Conservation (phyloP, 176 grass and related monocot species). For the Oryza brachyantha region DNA sequence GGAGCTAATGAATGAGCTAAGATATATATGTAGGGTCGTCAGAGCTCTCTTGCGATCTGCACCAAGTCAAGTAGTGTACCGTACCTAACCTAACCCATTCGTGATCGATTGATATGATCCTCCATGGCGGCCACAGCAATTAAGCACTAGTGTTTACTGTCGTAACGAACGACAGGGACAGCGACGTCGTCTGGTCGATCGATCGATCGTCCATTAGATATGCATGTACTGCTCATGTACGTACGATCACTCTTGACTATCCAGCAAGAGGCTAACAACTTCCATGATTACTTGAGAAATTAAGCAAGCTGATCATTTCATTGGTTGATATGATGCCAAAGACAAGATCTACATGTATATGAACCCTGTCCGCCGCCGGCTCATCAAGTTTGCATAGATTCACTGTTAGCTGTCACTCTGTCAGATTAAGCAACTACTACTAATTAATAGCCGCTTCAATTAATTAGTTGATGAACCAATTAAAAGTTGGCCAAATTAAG, state of each 20-base stretch:
- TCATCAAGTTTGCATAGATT: too few relatives aligned
- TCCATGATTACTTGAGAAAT: neutral
- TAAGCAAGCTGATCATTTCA: too few relatives aligned
- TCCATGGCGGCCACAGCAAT: neutral
- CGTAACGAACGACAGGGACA: neutral
- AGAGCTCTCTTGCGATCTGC: neutral
- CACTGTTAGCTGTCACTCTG: neutral
- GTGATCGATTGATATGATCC: neutral
- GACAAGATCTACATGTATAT: neutral
- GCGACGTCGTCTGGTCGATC: neutral
- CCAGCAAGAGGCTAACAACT: neutral
- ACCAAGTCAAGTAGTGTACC: neutral
- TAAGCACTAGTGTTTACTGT: neutral
- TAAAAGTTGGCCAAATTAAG: too few relatives aligned
- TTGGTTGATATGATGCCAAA: too few relatives aligned
- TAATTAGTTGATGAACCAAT: neutral
- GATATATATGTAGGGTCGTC: neutral
- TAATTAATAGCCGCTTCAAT: neutral
- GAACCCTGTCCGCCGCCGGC: too few relatives aligned
- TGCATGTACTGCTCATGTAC: neutral
- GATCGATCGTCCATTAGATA: neutral
- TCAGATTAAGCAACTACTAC: constrained; percentile 4
- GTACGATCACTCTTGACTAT: neutral
- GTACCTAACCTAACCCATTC: neutral
- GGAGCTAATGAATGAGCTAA: neutral